Evolutionary conservation across 495 filamentous ascomycete species (phyloP), one percentile per base, ranked within the genome.

Genomic region (Penicillium odoratum): DNA sequence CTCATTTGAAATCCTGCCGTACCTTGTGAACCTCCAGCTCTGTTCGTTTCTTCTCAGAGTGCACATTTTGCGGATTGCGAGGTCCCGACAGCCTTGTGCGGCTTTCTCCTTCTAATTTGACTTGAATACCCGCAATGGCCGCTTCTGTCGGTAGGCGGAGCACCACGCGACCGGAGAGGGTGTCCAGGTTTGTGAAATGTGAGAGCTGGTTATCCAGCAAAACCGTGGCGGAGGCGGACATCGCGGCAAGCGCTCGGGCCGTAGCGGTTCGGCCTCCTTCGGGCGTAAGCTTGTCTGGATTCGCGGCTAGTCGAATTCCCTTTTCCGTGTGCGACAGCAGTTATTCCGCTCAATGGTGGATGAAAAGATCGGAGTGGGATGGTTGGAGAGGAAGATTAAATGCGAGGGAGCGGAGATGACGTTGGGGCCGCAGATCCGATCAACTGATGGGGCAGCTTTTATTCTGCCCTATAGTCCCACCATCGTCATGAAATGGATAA

Each of bases 31-130:
- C 83, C 64, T 93, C 88, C 43, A 86, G 69, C 65, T 88, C 85
- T 7, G 83, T 80, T 56, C 77, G 78, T 64, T 80, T 81, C 64
- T 77, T 80, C 29, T 88, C 78, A 25, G 78, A 77, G 42, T 77
- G 66, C 28, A 81, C 78, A 87, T 82, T 66, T 80, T 88, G 76
- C 75, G 84, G 69, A 75, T 84, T 65, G 78, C 84, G 64, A 53
- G 73, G 65, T 28, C 76, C 61, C 72, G 76, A 59, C 69, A 89
- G 68, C 44, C 84, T 81, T 18, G 91, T 92, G 48, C 81, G 80
- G 61, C 88, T 90, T 70, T 95, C 92, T 53, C 93, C 94, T 69
- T 98, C 93, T 36, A 98, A 82, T 76, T 98, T 98, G 60, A 97
- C 93, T 43, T 92, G 82, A 52, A 98, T 88, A 11, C 84, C 83